phyloP scores from a whole-genome alignment of 2,329 filamentous ascomycete species.

The Colletotrichum sidae region DNA sequence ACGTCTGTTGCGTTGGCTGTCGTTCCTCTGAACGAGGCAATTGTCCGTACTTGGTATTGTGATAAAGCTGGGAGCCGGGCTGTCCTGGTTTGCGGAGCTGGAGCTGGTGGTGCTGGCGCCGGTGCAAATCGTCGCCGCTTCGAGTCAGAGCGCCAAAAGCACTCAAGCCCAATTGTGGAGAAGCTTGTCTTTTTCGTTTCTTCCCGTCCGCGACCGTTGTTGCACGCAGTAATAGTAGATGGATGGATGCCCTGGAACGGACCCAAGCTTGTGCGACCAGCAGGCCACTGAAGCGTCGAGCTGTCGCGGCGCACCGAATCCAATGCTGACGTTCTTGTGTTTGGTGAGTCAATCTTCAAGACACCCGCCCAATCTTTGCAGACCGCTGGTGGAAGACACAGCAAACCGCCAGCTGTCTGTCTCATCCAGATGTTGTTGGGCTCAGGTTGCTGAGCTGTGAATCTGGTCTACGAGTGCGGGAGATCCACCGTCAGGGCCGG shows the following conservation, averaged over 20 bases:
- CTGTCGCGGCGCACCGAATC: too few relatives aligned
- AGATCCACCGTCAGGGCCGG: slow-evolving; percentile 34
- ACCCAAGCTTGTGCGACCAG: too few relatives aligned
- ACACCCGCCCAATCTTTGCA: too few relatives aligned
- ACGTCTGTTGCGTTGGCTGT: slow-evolving; percentile 18
- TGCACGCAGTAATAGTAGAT: too few relatives aligned
- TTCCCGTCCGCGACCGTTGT: slow-evolving; percentile 37
- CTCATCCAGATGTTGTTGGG: slow-evolving; percentile 4
- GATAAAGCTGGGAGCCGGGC: slow-evolving; percentile 20
- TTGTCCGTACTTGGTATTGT: background rate
- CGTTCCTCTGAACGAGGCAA: slow-evolving; percentile 17
- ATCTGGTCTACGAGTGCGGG: slow-evolving; percentile 14
- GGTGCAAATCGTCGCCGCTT: slow-evolving; percentile 35
- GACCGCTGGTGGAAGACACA: background rate
- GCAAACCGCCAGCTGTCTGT: slow-evolving; percentile 13
- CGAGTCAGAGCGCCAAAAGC: slow-evolving; percentile 43
- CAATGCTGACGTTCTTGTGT: background rate
- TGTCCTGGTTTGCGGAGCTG: slow-evolving; percentile 18
- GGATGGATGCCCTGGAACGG: slow-evolving; percentile 11
- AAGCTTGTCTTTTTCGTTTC: slow-evolving; percentile 37
- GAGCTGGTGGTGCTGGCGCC: slow-evolving; percentile 22
- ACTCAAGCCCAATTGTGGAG: slow-evolving; percentile 53
- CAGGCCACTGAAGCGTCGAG: too few relatives aligned
- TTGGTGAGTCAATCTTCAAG: background rate
- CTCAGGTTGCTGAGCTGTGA: slow-evolving; percentile 11